Evolutionary conservation across 345 rosid genomes (phyloP).

Genomic region (Raphanus raphanistrum): DNA sequence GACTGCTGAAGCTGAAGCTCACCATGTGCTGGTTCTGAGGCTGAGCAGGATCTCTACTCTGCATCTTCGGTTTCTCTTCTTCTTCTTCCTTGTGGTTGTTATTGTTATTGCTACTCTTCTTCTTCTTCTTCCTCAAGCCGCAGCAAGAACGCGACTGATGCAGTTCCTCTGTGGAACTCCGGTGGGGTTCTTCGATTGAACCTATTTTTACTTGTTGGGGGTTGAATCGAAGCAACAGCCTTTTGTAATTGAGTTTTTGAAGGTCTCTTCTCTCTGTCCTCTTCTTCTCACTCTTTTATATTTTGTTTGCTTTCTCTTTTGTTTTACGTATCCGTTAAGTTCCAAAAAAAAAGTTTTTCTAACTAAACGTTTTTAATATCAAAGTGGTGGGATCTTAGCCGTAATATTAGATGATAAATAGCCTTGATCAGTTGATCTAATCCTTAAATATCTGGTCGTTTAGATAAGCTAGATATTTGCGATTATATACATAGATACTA

Average conservation of each 20-base stretch:
- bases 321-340: constrained; percentile 36
- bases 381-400: not conserved
- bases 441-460: constrained; percentile 8
- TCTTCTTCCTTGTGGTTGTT: constrained; percentile 3
- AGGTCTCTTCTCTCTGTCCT: constrained; percentile 36
- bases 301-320: constrained; percentile 9
- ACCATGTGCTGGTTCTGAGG: constrained; percentile 44
- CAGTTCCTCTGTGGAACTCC: constrained; percentile 41
- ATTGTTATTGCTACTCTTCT: not conserved
- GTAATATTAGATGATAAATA: too few species aligned
- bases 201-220: constrained; percentile 33
- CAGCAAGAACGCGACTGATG: constrained; percentile 38
- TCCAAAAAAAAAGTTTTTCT: not conserved
- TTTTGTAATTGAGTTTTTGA: constrained; percentile 31
- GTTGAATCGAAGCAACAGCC: constrained; percentile 22
- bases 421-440: not conserved
- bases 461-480: not conserved
- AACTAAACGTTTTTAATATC: not conserved
- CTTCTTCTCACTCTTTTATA: constrained; percentile 37
- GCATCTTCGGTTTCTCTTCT: constrained; percentile 31
- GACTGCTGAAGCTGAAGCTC: constrained; percentile 79
- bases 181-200: constrained; percentile 31
- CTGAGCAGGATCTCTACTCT: constrained; percentile 35
- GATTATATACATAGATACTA: not conserved
- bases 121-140: constrained; percentile 39